These are phyloP conservation scores for Sungouiozyma ichnusensis DNA, from an alignment of 805 yeast species.

Conservation along the genomic window DNA sequence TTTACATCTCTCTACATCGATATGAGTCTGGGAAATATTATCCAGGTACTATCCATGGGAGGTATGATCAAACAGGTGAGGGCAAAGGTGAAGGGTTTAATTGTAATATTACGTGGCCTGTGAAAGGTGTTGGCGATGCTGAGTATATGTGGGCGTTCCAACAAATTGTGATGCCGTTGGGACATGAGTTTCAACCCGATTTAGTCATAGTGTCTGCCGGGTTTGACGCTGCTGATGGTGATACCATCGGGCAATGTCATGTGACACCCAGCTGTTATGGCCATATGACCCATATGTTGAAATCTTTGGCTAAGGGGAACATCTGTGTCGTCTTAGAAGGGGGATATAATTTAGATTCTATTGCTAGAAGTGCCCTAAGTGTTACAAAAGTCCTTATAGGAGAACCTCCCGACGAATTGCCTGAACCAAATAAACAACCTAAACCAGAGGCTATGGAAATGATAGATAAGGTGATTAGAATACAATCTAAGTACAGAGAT, in stretches of 20 bases:
- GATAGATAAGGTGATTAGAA: slow-evolving; percentile 66
- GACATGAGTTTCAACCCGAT: slow-evolving; percentile 86
- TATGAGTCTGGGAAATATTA: slow-evolving; percentile 87
- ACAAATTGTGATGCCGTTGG: slow-evolving; percentile 76
- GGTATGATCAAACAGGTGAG: slow-evolving; percentile 69
- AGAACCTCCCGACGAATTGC: slow-evolving; percentile 82
- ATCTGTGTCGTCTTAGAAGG: slow-evolving; percentile 89
- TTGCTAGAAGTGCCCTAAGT: slow-evolving; percentile 80
- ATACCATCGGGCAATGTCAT: slow-evolving; percentile 91
- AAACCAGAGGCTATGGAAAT: slow-evolving; percentile 68
- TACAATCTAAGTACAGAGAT: slow-evolving; percentile 83
- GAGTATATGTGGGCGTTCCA: slow-evolving; percentile 90
- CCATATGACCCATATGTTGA: slow-evolving; percentile 87
- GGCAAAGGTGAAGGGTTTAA: slow-evolving; percentile 81
- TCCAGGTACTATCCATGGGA: slow-evolving; percentile 88
- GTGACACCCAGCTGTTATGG: slow-evolving; percentile 95
- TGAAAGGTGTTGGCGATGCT: slow-evolving; percentile 86
- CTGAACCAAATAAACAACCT: slow-evolving; percentile 43
- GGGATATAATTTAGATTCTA: slow-evolving; percentile 88
- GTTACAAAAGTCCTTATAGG: slow-evolving; percentile 88
- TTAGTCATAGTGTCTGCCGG: slow-evolving; percentile 89
- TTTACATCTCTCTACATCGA: slow-evolving; percentile 85
- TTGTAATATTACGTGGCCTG: slow-evolving; percentile 90
- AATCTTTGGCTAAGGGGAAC: slow-evolving; percentile 80
- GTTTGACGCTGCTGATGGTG: slow-evolving; percentile 98